These are phyloP conservation scores for Lanmaoa pseudosensibilis DNA, from an alignment of 768 basidiomycete genomes.

Conservation along the genomic window DNA sequence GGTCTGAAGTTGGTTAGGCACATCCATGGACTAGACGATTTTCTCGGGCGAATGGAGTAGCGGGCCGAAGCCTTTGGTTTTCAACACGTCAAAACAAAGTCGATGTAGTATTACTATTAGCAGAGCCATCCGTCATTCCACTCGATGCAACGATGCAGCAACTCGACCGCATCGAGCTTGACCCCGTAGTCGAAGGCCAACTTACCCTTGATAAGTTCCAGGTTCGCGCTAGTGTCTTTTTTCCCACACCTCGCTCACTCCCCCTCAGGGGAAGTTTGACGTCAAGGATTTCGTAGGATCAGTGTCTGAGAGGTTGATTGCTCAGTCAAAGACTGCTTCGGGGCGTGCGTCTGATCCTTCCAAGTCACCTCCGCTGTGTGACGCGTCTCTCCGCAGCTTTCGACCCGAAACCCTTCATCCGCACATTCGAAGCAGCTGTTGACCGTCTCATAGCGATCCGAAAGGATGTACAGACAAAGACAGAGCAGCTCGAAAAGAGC, in stretches of 20 bases:
- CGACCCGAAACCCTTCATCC: conserved; percentile 89
- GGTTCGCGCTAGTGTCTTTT: conserved; percentile 32
- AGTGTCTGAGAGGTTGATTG: conserved; percentile 85
- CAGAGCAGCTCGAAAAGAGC: conserved; percentile 89
- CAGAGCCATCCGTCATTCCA: neutral
- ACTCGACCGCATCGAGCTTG: conserved; percentile 37
- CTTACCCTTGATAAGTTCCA: conserved; percentile 56
- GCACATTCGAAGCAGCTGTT: conserved; percentile 88
- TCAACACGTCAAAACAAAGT: conserved; percentile 36
- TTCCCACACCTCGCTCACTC: conserved; percentile 8
- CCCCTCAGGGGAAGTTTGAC: conserved; percentile 78
- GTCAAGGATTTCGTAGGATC: conserved; percentile 85
- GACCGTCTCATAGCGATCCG: conserved; percentile 85
- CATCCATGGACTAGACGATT: conserved; percentile 38
- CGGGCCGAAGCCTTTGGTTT: conserved; percentile 17
- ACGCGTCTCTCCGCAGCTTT: conserved; percentile 58
- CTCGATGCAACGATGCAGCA: conserved; percentile 24
- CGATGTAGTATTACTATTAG: neutral
- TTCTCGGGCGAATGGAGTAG: neutral
- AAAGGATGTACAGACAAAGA: conserved; percentile 86
- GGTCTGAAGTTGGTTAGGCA: conserved; percentile 54
- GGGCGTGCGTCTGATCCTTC: conserved; percentile 60
- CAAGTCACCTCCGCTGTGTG: neutral
- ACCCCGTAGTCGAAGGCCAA: conserved; percentile 54
- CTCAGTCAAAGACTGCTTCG: conserved; percentile 77